Evolutionary conservation across 371 early-diverging fungal genomes (phyloP).

Genomic region (Mucor racemosus): DNA sequence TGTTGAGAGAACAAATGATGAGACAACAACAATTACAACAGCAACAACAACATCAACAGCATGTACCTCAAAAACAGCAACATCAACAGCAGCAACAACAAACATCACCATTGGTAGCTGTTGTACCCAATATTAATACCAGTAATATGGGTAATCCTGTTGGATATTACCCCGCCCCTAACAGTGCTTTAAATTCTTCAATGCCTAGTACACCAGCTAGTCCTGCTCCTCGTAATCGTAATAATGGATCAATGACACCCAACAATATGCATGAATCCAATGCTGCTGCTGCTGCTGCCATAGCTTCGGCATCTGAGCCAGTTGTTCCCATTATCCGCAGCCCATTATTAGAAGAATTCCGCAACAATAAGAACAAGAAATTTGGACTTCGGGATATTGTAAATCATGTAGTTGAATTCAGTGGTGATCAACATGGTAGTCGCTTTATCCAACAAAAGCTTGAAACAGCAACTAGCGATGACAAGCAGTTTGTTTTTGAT

Average conservation of each 20-base stretch:
- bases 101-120: neutral
- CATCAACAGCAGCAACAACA: slow-evolving; percentile 2
- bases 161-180: neutral
- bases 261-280: neutral
- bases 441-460: slow-evolving; percentile 99
- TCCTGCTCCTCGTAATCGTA: slow-evolving; percentile 12
- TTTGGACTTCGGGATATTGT: slow-evolving; percentile 92
- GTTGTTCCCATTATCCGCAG: slow-evolving; percentile 65
- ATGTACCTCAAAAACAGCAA: neutral
- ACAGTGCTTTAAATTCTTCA: neutral
- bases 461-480: slow-evolving; percentile 90
- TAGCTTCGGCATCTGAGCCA: slow-evolving; percentile 1
- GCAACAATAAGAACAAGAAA: slow-evolving; percentile 92
- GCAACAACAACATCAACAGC: slow-evolving; percentile 9
- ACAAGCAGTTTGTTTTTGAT: slow-evolving; percentile 95
- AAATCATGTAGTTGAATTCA: slow-evolving; percentile 94
- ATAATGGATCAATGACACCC: slow-evolving; percentile 5
- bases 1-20: slow-evolving; percentile 49
- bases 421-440: slow-evolving; percentile 99
- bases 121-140: neutral
- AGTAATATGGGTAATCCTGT: neutral
- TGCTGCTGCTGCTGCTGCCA: neutral
- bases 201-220: slow-evolving; percentile 11
- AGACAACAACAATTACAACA: slow-evolving; percentile 25
- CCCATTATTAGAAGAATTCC: slow-evolving; percentile 89